Evolutionary conservation across 495 filamentous ascomycete species (phyloP).

Genomic region (Hyaloscypha finlandica): DNA sequence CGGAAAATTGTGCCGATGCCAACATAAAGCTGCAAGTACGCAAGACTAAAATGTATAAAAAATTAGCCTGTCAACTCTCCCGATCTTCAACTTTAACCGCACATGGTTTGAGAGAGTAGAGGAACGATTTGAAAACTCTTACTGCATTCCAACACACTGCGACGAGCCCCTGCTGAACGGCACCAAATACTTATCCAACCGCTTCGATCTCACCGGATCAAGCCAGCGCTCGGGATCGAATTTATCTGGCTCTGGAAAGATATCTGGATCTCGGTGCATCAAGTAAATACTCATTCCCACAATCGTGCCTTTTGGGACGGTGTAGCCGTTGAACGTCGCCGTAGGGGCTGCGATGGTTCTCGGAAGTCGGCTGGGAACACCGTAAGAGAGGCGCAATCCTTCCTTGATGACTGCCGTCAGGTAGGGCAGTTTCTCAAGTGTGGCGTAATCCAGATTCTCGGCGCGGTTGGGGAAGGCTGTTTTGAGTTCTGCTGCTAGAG

Average conservation of each 20-base stretch:
- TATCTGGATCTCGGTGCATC: constrained; percentile 31
- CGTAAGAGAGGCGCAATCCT: constrained; percentile 34
- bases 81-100: too few species aligned
- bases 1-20: constrained; percentile 35
- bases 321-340: constrained; percentile 33
- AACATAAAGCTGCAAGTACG: constrained; percentile 38
- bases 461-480: not conserved
- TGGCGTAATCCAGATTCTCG: not conserved
- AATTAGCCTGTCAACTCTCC: too few species aligned
- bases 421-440: constrained; percentile 38
- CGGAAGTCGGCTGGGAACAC: constrained; percentile 35
- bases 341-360: constrained; percentile 30
- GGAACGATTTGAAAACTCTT: not conserved
- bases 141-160: constrained; percentile 41
- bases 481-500: constrained; percentile 36
- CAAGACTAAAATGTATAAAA: constrained; percentile 24
- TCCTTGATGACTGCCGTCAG: constrained; percentile 39
- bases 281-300: constrained; percentile 34
- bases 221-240: constrained; percentile 6
- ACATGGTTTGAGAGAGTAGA: too few species aligned
- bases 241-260: constrained; percentile 16
- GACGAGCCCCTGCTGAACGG: constrained; percentile 40
- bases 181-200: constrained; percentile 34
- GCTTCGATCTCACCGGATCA: not conserved
- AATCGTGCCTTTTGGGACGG: constrained; percentile 32